Evolutionary conservation across 305 asterid species (phyloP).

Genomic region (Solanum hybrid): DNA sequence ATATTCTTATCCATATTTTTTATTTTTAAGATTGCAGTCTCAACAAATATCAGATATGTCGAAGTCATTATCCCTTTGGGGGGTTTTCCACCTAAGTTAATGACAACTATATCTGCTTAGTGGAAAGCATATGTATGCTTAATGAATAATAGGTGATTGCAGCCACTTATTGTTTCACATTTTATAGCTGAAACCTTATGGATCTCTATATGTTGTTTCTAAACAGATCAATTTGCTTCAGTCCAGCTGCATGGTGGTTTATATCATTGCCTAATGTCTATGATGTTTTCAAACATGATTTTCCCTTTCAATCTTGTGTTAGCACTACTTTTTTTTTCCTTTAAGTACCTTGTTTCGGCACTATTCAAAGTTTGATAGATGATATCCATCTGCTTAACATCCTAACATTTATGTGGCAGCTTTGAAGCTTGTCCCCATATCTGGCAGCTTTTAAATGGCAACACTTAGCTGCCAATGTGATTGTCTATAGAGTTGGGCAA

Average conservation of each 20-base stretch:
- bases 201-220: neutral
- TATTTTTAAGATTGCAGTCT: neutral
- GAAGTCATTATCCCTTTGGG: neutral
- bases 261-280: neutral
- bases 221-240: neutral
- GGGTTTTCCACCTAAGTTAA: neutral
- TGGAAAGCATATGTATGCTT: neutral
- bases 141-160: neutral
- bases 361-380: neutral
- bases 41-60: neutral
- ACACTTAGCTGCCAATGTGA: neutral
- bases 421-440: neutral
- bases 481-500: neutral
- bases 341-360: neutral
- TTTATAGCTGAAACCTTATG: neutral
- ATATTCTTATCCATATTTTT: neutral
- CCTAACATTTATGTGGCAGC: neutral
- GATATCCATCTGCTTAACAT: neutral
- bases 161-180: neutral
- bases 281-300: neutral
- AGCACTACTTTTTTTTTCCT: neutral
- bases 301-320: neutral
- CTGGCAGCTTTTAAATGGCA: neutral
- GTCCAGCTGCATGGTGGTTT: neutral
- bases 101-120: neutral